These are phyloP conservation scores for Thyridium curvatum DNA, from an alignment of 2,329 filamentous ascomycete species.

Conservation along the genomic window DNA sequence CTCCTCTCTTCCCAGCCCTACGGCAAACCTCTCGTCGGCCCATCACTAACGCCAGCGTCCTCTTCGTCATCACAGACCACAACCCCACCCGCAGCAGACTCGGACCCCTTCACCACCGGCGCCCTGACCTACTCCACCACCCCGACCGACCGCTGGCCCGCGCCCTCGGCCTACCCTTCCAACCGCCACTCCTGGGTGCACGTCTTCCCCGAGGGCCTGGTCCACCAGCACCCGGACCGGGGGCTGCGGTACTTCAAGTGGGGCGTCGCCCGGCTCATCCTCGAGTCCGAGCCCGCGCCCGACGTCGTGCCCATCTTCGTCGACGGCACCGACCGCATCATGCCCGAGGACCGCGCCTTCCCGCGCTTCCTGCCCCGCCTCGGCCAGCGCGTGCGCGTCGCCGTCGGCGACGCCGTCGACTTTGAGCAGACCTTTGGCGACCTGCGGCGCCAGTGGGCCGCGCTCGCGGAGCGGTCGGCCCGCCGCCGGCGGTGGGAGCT, in stretches of 20 bases:
- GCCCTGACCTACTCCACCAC: slow-evolving; percentile 56
- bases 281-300: slow-evolving; percentile 82
- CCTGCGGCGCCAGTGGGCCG: slow-evolving; percentile 67
- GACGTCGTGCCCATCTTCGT: slow-evolving; percentile 93
- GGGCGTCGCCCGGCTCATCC: slow-evolving; percentile 85
- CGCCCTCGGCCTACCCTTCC: slow-evolving; percentile 64
- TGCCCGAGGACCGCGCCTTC: slow-evolving; percentile 76
- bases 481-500: slow-evolving; percentile 21
- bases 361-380: slow-evolving; percentile 76
- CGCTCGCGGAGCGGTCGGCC: slow-evolving; percentile 52
- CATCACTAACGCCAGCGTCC: not conserved
- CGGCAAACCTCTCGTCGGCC: slow-evolving; percentile 6
- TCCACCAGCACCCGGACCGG: slow-evolving; percentile 76
- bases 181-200: slow-evolving; percentile 83
- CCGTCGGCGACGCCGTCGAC: slow-evolving; percentile 75
- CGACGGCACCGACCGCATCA: slow-evolving; percentile 79
- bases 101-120: slow-evolving; percentile 43
- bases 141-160: slow-evolving; percentile 57
- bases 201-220: slow-evolving; percentile 91
- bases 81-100: slow-evolving; percentile 10
- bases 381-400: slow-evolving; percentile 63
- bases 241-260: slow-evolving; percentile 97
- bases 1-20: slow-evolving; percentile 63
- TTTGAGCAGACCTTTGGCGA: slow-evolving; percentile 71
- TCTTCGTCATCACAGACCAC: not conserved